phyloP scores from a whole-genome alignment of 306 rosid species.

The Trifolium dubium region DNA sequence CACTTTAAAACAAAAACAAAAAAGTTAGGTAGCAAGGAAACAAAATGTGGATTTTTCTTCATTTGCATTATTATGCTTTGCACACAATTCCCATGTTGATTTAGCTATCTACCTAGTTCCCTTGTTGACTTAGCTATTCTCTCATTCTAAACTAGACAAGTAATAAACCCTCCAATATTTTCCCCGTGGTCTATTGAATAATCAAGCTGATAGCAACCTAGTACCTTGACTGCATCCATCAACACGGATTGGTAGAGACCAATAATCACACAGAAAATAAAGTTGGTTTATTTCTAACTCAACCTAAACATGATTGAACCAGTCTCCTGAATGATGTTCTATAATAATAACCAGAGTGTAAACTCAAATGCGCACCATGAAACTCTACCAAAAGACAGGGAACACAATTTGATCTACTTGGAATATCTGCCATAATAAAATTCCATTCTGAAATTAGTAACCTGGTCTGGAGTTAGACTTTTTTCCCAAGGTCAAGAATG shows the following conservation, averaged over 20 bases:
- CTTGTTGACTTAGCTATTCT: background rate
- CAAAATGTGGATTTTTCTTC: background rate
- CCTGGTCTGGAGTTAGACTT: background rate
- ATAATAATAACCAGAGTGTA: background rate
- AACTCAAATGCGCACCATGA: background rate
- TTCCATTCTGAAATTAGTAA: background rate
- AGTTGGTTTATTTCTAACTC: no score
- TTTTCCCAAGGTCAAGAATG: background rate
- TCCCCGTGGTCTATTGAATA: slow-evolving; percentile 2
- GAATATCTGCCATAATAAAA: background rate
- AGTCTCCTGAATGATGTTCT: background rate
- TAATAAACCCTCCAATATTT: background rate
- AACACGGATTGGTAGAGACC: background rate
- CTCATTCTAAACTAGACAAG: background rate
- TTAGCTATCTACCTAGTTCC: background rate
- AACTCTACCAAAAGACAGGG: background rate
- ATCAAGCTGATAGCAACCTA: background rate
- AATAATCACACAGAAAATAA: no score
- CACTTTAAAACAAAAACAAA: background rate
- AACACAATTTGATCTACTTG: background rate
- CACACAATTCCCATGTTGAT: background rate
- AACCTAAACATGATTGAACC: no score
- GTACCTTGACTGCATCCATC: background rate
- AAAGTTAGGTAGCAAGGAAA: background rate
- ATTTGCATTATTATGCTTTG: background rate